Conservation (phyloP, 495 filamentous ascomycete species). For the Tuber melanosporum region DNA sequence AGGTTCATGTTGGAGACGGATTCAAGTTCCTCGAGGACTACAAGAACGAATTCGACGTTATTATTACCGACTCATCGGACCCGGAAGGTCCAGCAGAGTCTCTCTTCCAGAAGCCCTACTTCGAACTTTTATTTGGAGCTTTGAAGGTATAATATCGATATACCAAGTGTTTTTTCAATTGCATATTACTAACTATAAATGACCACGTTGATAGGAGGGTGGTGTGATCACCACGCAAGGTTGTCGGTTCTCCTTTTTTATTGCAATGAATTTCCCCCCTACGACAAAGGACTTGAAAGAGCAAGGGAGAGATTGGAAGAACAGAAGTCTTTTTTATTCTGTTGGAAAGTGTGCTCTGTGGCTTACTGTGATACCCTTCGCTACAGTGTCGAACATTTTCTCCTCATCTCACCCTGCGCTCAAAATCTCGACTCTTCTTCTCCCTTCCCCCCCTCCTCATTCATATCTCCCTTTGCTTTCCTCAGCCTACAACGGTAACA, state of each 20-base stretch:
- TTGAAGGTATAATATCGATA: constrained; percentile 47
- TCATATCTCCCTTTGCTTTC: constrained; percentile 14
- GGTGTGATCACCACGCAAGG: constrained; percentile 99
- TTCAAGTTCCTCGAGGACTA: constrained; percentile 93
- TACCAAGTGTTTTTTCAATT: neutral
- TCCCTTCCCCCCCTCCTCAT: constrained; percentile 9
- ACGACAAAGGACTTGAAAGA: constrained; percentile 30
- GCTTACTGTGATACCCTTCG: constrained; percentile 35
- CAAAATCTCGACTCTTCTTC: constrained; percentile 24
- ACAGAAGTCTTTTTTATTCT: constrained; percentile 41
- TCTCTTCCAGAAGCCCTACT: constrained; percentile 98
- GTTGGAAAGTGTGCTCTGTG: constrained; percentile 36
- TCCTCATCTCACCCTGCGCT: constrained; percentile 29
- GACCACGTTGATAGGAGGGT: constrained; percentile 55
- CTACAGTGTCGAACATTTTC: constrained; percentile 22
- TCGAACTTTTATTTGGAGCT: constrained; percentile 80
- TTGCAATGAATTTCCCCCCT: constrained; percentile 19
- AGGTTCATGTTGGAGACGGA: constrained; percentile 86
- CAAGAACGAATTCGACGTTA: constrained; percentile 96
- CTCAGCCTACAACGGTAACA: neutral
- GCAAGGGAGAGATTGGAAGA: constrained; percentile 31
- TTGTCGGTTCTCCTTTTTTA: constrained; percentile 82
- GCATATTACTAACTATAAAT: neutral
- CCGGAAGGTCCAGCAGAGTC: constrained; percentile 93
- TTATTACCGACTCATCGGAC: constrained; percentile 98